Evolutionary conservation across 1,284 basidiomycete genomes (phyloP).

Genomic region (Heterobasidion occidentale): DNA sequence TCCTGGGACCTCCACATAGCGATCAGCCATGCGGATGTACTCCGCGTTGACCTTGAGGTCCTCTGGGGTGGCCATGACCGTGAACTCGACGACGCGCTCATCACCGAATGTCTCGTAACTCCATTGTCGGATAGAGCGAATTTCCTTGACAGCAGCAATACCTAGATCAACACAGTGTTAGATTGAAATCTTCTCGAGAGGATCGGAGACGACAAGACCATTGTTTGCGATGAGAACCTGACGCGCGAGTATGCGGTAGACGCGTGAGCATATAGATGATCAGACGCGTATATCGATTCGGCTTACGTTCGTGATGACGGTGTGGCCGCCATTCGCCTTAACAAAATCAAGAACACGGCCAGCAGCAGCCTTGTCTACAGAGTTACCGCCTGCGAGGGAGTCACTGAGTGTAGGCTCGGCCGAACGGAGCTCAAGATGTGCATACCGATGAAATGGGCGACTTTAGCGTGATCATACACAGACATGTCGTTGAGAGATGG

Average conservation of each 20-base stretch:
- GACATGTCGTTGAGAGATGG: constrained; percentile 36
- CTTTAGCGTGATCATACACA: constrained; percentile 69
- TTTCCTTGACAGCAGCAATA: constrained; percentile 99
- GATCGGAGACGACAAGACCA: constrained; percentile 40
- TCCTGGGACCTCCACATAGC: constrained; percentile 98
- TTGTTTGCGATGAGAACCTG: constrained; percentile 94
- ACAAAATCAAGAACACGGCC: constrained; percentile 90
- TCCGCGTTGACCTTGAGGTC: constrained; percentile 99
- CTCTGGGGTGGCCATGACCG: constrained; percentile 99
- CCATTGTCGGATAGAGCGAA: constrained; percentile 98
- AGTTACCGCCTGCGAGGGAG: constrained; percentile 73
- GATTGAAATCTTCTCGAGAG: constrained; percentile 8
- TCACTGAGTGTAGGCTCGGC: constrained; percentile 8
- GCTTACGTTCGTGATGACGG: constrained; percentile 89
- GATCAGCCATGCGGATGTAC: constrained; percentile 99
- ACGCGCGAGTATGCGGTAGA: constrained; percentile 2
- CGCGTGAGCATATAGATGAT: neutral
- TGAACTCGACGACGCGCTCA: constrained; percentile 96
- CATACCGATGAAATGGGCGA: constrained; percentile 81
- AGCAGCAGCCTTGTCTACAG: constrained; percentile 75
- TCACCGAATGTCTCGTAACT: constrained; percentile 98
- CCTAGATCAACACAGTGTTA: constrained; percentile 35
- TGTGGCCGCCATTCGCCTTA: constrained; percentile 88
- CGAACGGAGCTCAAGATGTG: constrained; percentile 11
- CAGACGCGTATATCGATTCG: neutral